These are phyloP conservation scores for Pichia sp. DNA, from an alignment of 1,139 yeast species.

Conservation along the genomic window DNA sequence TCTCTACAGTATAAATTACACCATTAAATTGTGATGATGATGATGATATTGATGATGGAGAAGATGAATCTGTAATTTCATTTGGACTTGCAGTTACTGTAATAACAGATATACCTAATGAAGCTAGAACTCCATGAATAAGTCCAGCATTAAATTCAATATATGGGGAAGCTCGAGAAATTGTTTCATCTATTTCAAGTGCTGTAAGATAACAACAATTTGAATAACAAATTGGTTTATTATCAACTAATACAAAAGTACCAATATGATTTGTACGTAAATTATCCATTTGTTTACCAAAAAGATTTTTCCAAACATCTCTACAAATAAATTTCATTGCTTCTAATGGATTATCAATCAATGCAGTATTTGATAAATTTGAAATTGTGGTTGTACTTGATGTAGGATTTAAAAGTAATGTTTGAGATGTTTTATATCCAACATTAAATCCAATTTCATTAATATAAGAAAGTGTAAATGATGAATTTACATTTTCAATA, in stretches of 20 bases:
- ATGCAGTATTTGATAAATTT: constrained; percentile 7
- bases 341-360: constrained; percentile 37
- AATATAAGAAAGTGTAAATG: constrained; percentile 5
- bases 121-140: constrained; percentile 69
- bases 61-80: too few species aligned
- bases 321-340: constrained; percentile 89
- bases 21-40: too few species aligned
- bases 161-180: constrained; percentile 45
- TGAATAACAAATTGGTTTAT: constrained; percentile 24
- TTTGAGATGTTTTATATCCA: constrained; percentile 11
- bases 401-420: constrained; percentile 4
- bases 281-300: constrained; percentile 85
- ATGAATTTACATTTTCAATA: constrained; percentile 34
- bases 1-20: constrained; percentile 4
- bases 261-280: constrained; percentile 86
- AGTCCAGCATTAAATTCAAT: constrained; percentile 82
- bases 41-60: too few species aligned
- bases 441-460: constrained; percentile 11
- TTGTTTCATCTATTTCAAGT: constrained; percentile 41
- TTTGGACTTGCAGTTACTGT: not conserved
- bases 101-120: constrained; percentile 41
- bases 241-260: constrained; percentile 73
- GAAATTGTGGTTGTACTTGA: constrained; percentile 2
- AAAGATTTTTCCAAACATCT: constrained; percentile 80
- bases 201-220: constrained; percentile 1